These are phyloP conservation scores for Daedaleopsis nitida DNA, from an alignment of 768 basidiomycete genomes.

Conservation along the genomic window DNA sequence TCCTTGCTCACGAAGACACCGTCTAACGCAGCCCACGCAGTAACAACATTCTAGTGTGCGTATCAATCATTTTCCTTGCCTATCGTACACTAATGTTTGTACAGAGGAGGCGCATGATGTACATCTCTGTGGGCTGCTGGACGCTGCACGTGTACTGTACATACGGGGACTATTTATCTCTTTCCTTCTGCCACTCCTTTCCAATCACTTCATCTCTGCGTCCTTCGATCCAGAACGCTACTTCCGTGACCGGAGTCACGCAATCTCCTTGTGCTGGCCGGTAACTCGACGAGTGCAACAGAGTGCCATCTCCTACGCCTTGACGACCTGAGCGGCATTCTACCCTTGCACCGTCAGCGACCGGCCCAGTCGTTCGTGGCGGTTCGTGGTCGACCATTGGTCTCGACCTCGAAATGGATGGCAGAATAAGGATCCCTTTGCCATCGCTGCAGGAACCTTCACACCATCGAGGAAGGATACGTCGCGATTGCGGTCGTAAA, in stretches of 20 bases:
- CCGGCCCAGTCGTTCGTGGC: neutral
- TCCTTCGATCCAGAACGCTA: neutral
- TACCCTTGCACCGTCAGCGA: too few species aligned
- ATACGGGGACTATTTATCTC: conserved; percentile 22
- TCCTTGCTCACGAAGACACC: neutral
- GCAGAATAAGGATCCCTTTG: neutral
- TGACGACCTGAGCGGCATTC: too few species aligned
- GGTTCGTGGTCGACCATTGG: neutral
- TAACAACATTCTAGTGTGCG: conserved; percentile 98
- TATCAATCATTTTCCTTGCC: conserved; percentile 28
- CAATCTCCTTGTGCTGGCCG: neutral
- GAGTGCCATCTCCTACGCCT: too few species aligned
- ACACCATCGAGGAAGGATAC: conserved; percentile 10
- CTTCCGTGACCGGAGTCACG: neutral
- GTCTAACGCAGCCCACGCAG: conserved; percentile 40
- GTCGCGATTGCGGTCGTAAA: conserved; percentile 16
- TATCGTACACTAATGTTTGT: conserved; percentile 26
- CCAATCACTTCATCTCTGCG: conserved; percentile 4
- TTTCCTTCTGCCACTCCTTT: neutral
- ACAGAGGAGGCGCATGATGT: conserved; percentile 75
- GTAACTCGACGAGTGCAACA: too few species aligned
- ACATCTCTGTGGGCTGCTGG: conserved; percentile 14
- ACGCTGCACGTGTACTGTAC: conserved; percentile 17
- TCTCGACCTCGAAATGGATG: neutral
- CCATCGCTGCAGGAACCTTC: neutral